Evolutionary conservation across 75 land plant genomes (phyloP), one percentile per base, ranked within the genome.

Genomic region (Pinus albicaulis): DNA sequence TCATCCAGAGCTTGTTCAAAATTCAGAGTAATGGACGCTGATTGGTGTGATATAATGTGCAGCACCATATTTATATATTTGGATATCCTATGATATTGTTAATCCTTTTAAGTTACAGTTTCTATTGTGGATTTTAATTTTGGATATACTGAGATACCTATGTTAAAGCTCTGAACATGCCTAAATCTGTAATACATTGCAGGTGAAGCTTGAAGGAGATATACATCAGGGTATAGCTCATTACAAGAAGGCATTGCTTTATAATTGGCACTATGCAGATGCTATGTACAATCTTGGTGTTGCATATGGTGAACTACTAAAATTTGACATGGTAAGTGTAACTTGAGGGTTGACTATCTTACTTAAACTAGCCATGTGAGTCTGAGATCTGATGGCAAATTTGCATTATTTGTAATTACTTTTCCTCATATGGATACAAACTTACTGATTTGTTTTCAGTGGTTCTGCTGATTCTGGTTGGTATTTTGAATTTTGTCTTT

Each of bases 261-360:
- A 94, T 68, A 96, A 96, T 64, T 96, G 99, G 99, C 99, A 92
- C 69, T 96, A 96, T 92, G 99, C 98, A 74, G 99, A 96, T 87
- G 95, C 99, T 24, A 92, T 96, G 99, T 96, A 96, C 76, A 96
- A 96, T 80, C 88, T 96, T 52, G 99, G 99, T 60, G 99, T 94
- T 75, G 98, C 99, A 8, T 96, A 96, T 83, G 99, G 99, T 59
- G 99, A 96, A 83, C 87, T 94, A 91, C 87, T 96, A 75, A 92
- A 92, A 77, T 96, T 94, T 86, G 98, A 96, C 73, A 94, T 89
- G 99, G 98, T 96, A 74, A 73, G 83, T 61, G 23, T 70, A 7
- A 76, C 38, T 36, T 15, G 71, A 41, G 71, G n/a, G 34, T 41
- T 36, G 38, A 66, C 13, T 36, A 66, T 4, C 15, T 36, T 15